A percentile compares a stretch with the other conserved stretches of the same genome.
These are phyloP conservation scores for Eucalyptus shirleyi DNA, from an alignment of 345 rosid species.

Conservation along the genomic window DNA sequence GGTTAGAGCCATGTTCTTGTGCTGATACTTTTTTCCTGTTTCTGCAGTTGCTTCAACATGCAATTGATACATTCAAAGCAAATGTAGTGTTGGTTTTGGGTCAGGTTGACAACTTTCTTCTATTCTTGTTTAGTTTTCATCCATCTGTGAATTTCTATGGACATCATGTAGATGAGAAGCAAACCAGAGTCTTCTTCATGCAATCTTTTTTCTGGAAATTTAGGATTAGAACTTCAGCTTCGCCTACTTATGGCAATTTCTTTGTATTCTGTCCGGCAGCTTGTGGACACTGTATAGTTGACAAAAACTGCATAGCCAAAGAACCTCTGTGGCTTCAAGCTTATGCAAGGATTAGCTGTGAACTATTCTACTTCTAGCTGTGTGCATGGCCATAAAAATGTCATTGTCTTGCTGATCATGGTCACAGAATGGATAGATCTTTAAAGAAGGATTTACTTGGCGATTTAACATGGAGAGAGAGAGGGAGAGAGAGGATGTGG, in stretches of 20 bases:
- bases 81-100: constrained; percentile 87
- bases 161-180: not conserved
- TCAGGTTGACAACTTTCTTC: constrained; percentile 27
- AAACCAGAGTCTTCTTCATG: not conserved
- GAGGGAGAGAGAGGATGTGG: not conserved
- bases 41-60: constrained; percentile 70
- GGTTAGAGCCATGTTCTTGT: not conserved
- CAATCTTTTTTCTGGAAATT: not conserved
- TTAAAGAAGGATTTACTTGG: not conserved
- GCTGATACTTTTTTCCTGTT: not conserved
- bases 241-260: not conserved
- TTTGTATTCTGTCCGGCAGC: not conserved
- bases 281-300: not conserved
- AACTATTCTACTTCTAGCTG: not conserved
- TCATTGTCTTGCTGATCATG: not conserved
- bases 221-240: not conserved
- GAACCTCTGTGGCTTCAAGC: not conserved
- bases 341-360: not conserved
- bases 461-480: not conserved
- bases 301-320: not conserved
- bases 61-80: constrained; percentile 69
- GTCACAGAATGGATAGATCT: not conserved
- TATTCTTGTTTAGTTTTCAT: not conserved
- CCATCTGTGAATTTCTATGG: not conserved
- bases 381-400: not conserved